Conservation (phyloP, 2,329 filamentous ascomycete species). For the Aspergillus quadrilineatus region DNA sequence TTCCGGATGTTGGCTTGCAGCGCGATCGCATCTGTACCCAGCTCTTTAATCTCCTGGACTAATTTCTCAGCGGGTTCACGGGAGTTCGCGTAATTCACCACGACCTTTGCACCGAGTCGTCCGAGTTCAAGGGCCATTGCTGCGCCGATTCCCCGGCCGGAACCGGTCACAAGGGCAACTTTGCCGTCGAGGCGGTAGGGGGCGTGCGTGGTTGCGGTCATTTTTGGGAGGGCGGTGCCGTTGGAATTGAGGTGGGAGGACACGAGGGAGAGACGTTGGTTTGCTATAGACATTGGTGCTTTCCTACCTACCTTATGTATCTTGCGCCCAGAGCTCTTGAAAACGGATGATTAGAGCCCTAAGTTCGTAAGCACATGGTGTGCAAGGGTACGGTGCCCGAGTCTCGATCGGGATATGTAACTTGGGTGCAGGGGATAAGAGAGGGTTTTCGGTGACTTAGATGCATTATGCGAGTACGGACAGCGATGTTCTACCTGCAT, state of each 20-base stretch:
- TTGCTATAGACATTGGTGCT: not conserved
- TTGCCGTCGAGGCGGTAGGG: conserved; percentile 31
- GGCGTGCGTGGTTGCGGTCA: not conserved
- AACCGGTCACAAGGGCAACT: conserved; percentile 38
- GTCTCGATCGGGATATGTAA: not conserved
- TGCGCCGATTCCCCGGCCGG: conserved; percentile 42
- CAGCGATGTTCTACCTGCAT: not conserved
- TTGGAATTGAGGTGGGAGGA: not conserved
- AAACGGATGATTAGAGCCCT: too few relatives aligned
- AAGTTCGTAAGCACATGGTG: not conserved
- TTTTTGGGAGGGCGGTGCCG: not conserved
- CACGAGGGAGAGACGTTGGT: not conserved
- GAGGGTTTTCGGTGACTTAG: not conserved
- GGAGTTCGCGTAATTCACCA: conserved; percentile 56
- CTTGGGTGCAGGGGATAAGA: not conserved
- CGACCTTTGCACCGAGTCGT: conserved; percentile 40
- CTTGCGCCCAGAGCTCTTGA: not conserved
- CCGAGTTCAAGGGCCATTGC: conserved; percentile 45
- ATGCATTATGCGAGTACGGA: not conserved
- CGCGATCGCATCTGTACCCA: conserved; percentile 62
- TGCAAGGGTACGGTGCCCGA: not conserved
- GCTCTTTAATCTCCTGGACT: conserved; percentile 64
- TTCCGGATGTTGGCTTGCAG: conserved; percentile 68
- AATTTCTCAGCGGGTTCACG: conserved; percentile 63
- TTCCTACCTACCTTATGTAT: not conserved